Base-by-base conservation (phyloP, 164 flowering plant species). In the Houttuynia cordata region DNA sequence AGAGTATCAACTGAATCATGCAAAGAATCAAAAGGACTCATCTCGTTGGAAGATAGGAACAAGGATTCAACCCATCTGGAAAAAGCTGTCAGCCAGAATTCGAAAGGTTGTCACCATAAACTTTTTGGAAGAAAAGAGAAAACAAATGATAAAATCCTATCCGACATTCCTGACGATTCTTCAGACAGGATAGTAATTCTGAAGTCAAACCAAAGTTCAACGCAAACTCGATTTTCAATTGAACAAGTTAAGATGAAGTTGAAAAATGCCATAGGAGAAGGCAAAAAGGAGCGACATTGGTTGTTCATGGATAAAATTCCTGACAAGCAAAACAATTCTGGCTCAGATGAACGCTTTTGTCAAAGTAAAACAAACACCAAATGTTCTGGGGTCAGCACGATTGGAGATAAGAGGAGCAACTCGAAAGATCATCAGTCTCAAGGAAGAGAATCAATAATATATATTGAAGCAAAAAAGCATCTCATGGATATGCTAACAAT, bases 381-480 rank as follows among this genome's bases (percentile, higher is more conserved):
- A 41, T 53, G 76, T 67, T 53, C 75, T 22, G 25, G 6, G 10
- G 60, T 61, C 51, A 20, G 19, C 24, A 72, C 65, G 64, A 74
- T 58, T 7, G 53, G 50, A 56, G 65, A 66, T 7, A 68, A 57
- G 54, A 47, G 18, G n/a, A 24, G 64, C 60, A 64, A 52, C 61
- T 59, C 62, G 23, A 67, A 41, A 39, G 62, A 64, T 24, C 25
- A 51, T 61, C 45, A 37, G 45, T 52, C 81, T 20, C 74, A 63
- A 55, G 61, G 68, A 34, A 72, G 80, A 65, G 79, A 72, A 51
- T 70, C 96, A 51, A 80, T 73, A 70, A 75, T 90, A 65, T 83
- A 88, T 47, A 41, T 65, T 56, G 95, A 93, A 64, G 97, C 88
- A 20, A 90, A 78, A 73, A 88, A 80, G 66, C 94, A 90, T 78